A percentile compares a stretch with the other conserved stretches of the same genome.
These are phyloP conservation scores for Suhomyces emberorum DNA, from an alignment of 805 yeast genomes.

Conservation along the genomic window DNA sequence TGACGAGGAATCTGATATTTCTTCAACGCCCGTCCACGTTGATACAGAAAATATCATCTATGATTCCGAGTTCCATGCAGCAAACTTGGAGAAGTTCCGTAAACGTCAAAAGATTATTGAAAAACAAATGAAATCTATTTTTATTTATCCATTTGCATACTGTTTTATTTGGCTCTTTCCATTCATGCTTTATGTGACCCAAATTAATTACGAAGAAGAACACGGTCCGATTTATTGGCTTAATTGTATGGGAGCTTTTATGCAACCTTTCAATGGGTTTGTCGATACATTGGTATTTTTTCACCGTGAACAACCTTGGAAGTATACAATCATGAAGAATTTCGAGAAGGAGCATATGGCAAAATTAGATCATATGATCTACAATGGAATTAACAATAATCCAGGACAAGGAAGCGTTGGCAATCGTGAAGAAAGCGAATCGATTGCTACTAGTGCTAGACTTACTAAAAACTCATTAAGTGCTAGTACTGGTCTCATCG, in stretches of 20 bases:
- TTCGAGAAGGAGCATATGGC: constrained; percentile 33
- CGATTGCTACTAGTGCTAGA: constrained; percentile 25
- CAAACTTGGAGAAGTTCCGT: constrained; percentile 59
- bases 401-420: not conserved
- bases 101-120: constrained; percentile 63
- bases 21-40: constrained; percentile 12
- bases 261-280: constrained; percentile 77
- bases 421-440: constrained; percentile 12
- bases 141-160: constrained; percentile 82
- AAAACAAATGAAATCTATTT: constrained; percentile 74
- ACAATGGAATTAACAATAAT: constrained; percentile 2
- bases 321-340: constrained; percentile 39
- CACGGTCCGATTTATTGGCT: constrained; percentile 62
- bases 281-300: constrained; percentile 75
- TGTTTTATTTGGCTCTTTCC: constrained; percentile 82
- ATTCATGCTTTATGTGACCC: constrained; percentile 60
- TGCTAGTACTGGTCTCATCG: constrained; percentile 25
- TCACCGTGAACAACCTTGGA: constrained; percentile 80
- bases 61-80: constrained; percentile 49
- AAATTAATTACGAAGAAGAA: constrained; percentile 43
- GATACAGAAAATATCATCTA: constrained; percentile 21
- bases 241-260: constrained; percentile 63
- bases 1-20: constrained; percentile 16
- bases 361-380: constrained; percentile 20
- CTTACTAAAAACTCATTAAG: constrained; percentile 26